Percentiles rank a stretch among this genome's conserved stretches.
Evolutionary conservation across 2,329 filamentous ascomycete species (phyloP).

Genomic region (Penicillium polonicum): DNA sequence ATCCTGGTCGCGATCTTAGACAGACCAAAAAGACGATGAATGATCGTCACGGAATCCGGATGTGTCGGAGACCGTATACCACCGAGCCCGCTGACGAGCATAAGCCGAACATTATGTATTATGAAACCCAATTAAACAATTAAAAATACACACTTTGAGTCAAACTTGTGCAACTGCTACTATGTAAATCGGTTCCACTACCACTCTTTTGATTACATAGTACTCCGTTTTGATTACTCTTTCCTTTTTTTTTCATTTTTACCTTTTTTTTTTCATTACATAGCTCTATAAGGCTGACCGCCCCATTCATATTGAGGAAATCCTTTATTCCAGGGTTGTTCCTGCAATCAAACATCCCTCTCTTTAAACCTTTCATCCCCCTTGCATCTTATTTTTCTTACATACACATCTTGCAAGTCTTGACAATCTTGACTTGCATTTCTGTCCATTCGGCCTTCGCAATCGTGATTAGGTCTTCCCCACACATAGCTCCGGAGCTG

Average conservation of each 20-base stretch:
- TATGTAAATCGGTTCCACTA: not conserved
- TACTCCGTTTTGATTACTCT: not conserved
- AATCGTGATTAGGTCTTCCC: not conserved
- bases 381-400: not conserved
- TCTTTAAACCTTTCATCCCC: not conserved
- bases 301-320: not conserved
- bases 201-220: not conserved
- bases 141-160: not conserved
- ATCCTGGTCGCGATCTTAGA: not conserved
- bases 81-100: slow-evolving; percentile 12
- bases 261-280: not conserved
- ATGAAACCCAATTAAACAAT: not conserved
- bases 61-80: slow-evolving; percentile 15
- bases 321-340: not conserved
- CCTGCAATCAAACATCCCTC: not conserved
- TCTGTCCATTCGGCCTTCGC: not conserved
- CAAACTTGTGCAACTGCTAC: not conserved
- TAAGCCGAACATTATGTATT: not conserved
- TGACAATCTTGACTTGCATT: not conserved
- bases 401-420: not conserved
- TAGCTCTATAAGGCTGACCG: slow-evolving; percentile 26
- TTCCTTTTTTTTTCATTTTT: not conserved
- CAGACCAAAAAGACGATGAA: not conserved
- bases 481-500: not conserved
- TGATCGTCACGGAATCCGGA: slow-evolving; percentile 14